Evolutionary conservation across 352 stramenopile species (phyloP).

Genomic region (Phytophthora europaea): DNA sequence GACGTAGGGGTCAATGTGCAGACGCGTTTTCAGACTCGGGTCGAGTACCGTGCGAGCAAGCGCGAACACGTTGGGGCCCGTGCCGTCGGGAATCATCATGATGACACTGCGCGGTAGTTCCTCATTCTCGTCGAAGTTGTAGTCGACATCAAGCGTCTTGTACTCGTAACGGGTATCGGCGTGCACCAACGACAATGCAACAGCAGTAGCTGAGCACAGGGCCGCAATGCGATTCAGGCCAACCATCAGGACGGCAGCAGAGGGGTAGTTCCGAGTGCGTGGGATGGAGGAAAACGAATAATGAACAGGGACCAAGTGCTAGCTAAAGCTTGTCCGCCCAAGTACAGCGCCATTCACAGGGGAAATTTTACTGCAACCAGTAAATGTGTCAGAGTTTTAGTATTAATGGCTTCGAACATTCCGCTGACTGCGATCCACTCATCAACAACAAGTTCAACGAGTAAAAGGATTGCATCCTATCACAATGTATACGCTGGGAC

Average conservation of each 20-base stretch:
- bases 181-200: slow-evolving; percentile 30
- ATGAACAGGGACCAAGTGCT: not conserved
- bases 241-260: slow-evolving; percentile 26
- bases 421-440: not conserved
- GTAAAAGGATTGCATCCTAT: slow-evolving; percentile 1
- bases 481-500: slow-evolving; percentile 2
- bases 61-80: slow-evolving; percentile 70
- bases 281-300: not conserved
- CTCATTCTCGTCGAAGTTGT: slow-evolving; percentile 61
- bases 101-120: slow-evolving; percentile 60
- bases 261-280: not conserved
- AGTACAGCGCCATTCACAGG: not conserved
- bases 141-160: slow-evolving; percentile 74
- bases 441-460: not conserved
- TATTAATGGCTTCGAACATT: not conserved
- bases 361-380: not conserved
- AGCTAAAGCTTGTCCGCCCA: not conserved
- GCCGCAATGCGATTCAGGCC: slow-evolving; percentile 42
- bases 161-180: slow-evolving; percentile 59
- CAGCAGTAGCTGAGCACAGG: slow-evolving; percentile 18
- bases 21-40: slow-evolving; percentile 56
- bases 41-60: slow-evolving; percentile 68
- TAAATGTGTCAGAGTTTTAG: not conserved
- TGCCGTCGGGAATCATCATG: slow-evolving; percentile 83
- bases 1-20: slow-evolving; percentile 70